A percentile compares a stretch with the other conserved stretches of the same genome.
Evolutionary conservation across 805 yeast genomes (phyloP).

Genomic region (Schizosaccharomyces pombe): DNA sequence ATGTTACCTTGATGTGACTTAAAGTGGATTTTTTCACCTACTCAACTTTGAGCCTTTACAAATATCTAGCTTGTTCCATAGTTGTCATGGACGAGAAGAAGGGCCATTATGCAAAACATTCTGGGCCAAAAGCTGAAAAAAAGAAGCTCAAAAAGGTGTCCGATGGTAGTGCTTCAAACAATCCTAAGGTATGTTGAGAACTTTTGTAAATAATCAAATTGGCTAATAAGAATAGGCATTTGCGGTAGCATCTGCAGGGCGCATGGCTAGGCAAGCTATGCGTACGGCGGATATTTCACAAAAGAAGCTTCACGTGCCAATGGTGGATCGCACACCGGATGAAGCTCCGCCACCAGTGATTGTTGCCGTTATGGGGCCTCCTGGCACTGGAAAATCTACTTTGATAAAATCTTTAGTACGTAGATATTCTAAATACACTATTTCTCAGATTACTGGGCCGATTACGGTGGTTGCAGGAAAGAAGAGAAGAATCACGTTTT

Average conservation of each 20-base stretch:
- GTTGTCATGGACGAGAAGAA: background rate
- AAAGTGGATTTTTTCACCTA: background rate
- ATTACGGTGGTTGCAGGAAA: constrained; percentile 85
- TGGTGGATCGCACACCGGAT: constrained; percentile 92
- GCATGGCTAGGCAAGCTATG: constrained; percentile 1
- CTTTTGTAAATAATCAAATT: background rate
- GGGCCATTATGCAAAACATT: constrained; percentile 1
- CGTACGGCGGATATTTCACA: constrained; percentile 68
- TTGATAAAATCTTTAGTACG: constrained; percentile 70
- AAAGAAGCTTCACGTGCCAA: constrained; percentile 76
- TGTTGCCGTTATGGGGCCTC: constrained; percentile 94
- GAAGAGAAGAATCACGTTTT: constrained; percentile 70
- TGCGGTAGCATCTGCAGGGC: background rate
- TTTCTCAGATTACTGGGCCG: constrained; percentile 81
- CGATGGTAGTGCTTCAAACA: background rate
- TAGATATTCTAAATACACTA: constrained; percentile 64
- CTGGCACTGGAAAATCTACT: constrained; percentile 94
- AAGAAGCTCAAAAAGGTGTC: background rate
- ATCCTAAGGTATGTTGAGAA: constrained; percentile 1
- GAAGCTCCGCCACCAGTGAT: constrained; percentile 80
- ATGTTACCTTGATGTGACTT: background rate
- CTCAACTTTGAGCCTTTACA: background rate
- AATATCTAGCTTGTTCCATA: background rate
- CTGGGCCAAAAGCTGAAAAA: constrained; percentile 3
- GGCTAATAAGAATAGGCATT: background rate